Percentiles rank a stretch among this genome's conserved stretches.
Conservation (phyloP, 495 filamentous ascomycete species). For the Podospora anserina region DNA sequence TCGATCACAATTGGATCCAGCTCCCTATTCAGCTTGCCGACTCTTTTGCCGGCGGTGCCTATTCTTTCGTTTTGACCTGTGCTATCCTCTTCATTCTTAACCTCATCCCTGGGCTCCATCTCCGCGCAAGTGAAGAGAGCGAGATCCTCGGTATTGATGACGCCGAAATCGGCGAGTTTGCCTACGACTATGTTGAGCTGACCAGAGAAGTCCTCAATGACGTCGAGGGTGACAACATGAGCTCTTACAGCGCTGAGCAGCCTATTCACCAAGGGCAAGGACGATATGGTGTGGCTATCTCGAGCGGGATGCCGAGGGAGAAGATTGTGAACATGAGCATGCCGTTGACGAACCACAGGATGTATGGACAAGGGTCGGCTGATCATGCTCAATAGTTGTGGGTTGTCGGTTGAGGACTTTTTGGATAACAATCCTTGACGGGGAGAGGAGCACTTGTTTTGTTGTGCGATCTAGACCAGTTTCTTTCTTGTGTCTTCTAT, state of each 20-base stretch:
- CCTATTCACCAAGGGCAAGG: constrained; percentile 4
- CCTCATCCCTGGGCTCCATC: constrained; percentile 74
- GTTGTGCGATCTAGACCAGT: background rate
- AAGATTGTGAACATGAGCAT: constrained; percentile 28
- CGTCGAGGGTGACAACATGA: constrained; percentile 45
- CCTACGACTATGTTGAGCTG: constrained; percentile 95
- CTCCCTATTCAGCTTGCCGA: constrained; percentile 86
- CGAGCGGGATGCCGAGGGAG: constrained; percentile 26
- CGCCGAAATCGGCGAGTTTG: constrained; percentile 94
- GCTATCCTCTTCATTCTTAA: constrained; percentile 87
- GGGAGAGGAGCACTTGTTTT: background rate
- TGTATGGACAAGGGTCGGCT: constrained; percentile 9
- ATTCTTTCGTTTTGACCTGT: constrained; percentile 83
- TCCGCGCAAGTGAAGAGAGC: constrained; percentile 78
- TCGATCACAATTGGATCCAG: constrained; percentile 89
- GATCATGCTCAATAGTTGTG: background rate
- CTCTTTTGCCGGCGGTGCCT: constrained; percentile 74
- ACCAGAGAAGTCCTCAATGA: constrained; percentile 76
- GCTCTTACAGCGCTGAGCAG: constrained; percentile 32
- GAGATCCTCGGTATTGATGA: constrained; percentile 93
- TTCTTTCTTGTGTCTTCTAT: background rate
- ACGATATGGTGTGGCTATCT: background rate
- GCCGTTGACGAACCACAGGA: constrained; percentile 7
- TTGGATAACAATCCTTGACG: background rate
- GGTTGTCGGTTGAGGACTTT: background rate